These are phyloP conservation scores for Teratosphaeria viscida DNA, from an alignment of 2,329 filamentous ascomycete species.

Conservation along the genomic window DNA sequence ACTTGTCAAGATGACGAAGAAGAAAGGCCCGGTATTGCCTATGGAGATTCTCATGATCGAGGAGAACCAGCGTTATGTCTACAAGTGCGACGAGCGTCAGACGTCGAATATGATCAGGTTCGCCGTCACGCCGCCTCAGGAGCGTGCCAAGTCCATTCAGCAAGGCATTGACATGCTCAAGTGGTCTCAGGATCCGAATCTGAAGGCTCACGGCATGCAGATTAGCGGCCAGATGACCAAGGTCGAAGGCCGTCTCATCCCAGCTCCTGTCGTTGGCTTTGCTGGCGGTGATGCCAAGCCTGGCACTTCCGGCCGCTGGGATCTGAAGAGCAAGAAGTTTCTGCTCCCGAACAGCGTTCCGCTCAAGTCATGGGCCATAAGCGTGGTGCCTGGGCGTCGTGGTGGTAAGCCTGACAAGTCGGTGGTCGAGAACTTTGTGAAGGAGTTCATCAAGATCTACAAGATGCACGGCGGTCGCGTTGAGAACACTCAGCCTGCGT, in stretches of 20 bases:
- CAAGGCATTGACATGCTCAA: constrained; percentile 55
- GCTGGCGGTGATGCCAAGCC: constrained; percentile 46
- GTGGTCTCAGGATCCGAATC: constrained; percentile 58
- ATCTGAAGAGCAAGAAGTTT: constrained; percentile 74
- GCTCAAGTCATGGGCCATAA: constrained; percentile 66
- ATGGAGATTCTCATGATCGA: constrained; percentile 46
- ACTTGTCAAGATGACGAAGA: constrained; percentile 48
- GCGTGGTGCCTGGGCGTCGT: constrained; percentile 52
- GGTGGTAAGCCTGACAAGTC: constrained; percentile 31
- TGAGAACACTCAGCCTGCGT: constrained; percentile 34
- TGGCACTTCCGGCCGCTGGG: constrained; percentile 67
- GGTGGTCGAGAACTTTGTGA: constrained; percentile 43
- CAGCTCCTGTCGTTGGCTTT: constrained; percentile 62
- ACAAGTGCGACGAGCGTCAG: constrained; percentile 51
- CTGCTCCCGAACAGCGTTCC: constrained; percentile 46
- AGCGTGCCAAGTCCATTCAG: constrained; percentile 60
- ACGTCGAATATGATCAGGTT: constrained; percentile 87
- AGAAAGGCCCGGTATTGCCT: constrained; percentile 39
- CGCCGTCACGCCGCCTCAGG: constrained; percentile 64
- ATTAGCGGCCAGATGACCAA: constrained; percentile 55
- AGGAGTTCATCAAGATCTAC: constrained; percentile 53
- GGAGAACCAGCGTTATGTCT: constrained; percentile 46
- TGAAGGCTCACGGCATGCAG: constrained; percentile 62
- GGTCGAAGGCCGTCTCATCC: constrained; percentile 58
- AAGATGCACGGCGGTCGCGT: constrained; percentile 51